These are phyloP conservation scores for Coemansia sp. DNA, from an alignment of 192 early-diverging fungal genomes.

Conservation along the genomic window DNA sequence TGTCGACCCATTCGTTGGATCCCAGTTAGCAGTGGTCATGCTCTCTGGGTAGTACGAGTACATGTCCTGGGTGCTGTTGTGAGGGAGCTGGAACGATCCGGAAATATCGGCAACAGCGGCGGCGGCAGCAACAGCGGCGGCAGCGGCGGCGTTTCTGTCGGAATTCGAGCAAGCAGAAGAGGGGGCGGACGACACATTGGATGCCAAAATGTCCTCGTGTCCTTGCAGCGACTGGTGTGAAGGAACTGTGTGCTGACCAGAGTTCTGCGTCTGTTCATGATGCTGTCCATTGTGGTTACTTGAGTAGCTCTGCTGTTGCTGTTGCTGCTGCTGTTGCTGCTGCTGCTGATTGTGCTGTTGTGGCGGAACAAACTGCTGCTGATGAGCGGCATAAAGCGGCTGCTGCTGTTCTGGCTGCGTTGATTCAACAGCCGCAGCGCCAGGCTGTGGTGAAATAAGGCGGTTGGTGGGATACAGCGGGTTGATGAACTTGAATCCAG, in stretches of 20 bases:
- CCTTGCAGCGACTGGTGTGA: conserved; percentile 28
- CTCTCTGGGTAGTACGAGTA: conserved; percentile 45
- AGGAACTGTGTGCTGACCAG: conserved; percentile 21
- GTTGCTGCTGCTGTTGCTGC: conserved; percentile 7
- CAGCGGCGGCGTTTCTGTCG: conserved; percentile 1
- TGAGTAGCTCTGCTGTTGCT: conserved; percentile 1
- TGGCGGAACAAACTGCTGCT: conserved; percentile 15
- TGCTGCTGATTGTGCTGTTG: conserved; percentile 25
- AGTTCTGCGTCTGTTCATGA: neutral
- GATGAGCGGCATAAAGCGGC: conserved; percentile 18
- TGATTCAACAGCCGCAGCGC: neutral
- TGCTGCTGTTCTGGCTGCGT: conserved; percentile 4
- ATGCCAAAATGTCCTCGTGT: conserved; percentile 1
- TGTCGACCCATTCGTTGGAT: conserved; percentile 7
- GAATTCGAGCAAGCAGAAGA: neutral
- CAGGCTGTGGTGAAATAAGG: conserved; percentile 23
- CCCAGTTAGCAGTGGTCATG: conserved; percentile 14
- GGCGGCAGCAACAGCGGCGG: conserved; percentile 23
- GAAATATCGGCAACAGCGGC: conserved; percentile 42
- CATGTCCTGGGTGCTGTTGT: conserved; percentile 11
- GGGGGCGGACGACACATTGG: neutral
- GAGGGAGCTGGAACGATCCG: conserved; percentile 40
- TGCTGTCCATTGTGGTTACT: conserved; percentile 10
- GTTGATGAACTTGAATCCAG: conserved; percentile 51
- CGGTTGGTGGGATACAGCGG: conserved; percentile 39